A percentile compares a stretch with the other conserved stretches of the same genome.
Conservation (phyloP, 768 basidiomycete species). For the Mrakia hoshinonis region DNA sequence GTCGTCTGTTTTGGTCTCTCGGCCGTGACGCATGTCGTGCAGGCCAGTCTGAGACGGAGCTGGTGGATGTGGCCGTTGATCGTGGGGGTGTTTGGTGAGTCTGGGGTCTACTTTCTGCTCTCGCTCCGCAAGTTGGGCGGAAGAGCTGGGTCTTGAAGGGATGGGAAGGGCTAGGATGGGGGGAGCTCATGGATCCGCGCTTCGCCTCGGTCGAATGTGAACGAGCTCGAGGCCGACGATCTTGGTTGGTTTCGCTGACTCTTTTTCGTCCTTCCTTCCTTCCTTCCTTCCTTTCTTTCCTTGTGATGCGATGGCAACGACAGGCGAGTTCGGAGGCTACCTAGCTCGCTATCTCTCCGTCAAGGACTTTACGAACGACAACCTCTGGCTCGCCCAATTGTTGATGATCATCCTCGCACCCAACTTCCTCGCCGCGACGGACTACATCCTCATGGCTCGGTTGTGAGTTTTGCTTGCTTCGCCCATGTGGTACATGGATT, state of each 20-base stretch:
- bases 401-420: conserved; percentile 7
- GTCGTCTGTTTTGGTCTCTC: neutral
- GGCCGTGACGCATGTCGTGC: neutral
- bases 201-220: too few species aligned
- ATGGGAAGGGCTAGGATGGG: neutral
- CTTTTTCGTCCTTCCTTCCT: neutral
- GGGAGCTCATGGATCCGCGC: too few species aligned
- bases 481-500: too few species aligned
- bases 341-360: neutral
- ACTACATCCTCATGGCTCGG: conserved; percentile 16
- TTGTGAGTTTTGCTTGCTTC: neutral
- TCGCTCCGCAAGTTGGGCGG: neutral
- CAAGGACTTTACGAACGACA: neutral
- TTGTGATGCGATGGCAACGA: neutral
- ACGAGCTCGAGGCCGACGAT: neutral
- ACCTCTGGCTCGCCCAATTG: conserved; percentile 6
- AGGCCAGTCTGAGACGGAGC: neutral
- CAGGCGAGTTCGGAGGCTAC: conserved; percentile 12
- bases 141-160: neutral
- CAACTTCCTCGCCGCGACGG: conserved; percentile 16
- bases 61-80: conserved; percentile 24
- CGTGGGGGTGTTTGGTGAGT: neutral
- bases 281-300: neutral
- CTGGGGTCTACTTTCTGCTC: neutral
- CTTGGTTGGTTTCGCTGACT: too few species aligned